Base-by-base conservation (phyloP, 768 basidiomycete species). In the Auriscalpium microsporum region DNA sequence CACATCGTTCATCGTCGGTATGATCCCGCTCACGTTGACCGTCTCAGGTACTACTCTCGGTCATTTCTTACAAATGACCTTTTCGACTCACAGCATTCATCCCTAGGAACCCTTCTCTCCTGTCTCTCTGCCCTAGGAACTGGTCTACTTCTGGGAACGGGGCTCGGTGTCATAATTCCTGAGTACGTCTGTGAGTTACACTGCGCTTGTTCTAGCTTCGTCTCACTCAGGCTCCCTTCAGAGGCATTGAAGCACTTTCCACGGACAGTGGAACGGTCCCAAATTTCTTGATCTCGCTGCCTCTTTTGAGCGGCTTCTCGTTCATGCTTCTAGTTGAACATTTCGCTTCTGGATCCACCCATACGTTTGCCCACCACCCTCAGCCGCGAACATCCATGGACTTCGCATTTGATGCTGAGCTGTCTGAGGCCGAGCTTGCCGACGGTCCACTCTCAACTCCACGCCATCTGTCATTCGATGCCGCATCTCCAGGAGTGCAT, bases 91-190 rank as follows among this genome's bases (percentile, higher is more conserved):
- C 28, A 28, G 28, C 28, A 28, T 47, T 59, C 55, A 56, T 59
- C 37, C 7, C 16, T 23, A 73, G 78, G 73, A 71, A 61, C 67
- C 47, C 58, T 72, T 72, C 61, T 78, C 45, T 73, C 73, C 19
- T 62, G 69, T 44, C 66, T 85, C 35, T 78, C 77, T 8, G 78
- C 79, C 45, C 66, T 91, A 14, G 87, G 90, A 10, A 87, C 87
- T 46, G 94, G 94, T 10, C 72, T 97, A 10, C 76, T 98, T 16
- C 78, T 96, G 13, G 94, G 94, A 4, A 87, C 94, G 2, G 92
- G 91, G 0, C 71, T 97, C 59, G 90, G 90, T 11, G 83, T 98
- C 23, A 91, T 97, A 59, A 85, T 97, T 52, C 94, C 95, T 38
- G 94, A 96, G 88, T 94, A 70, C 68, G 87, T 83, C 54, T 50